phyloP scores from a whole-genome alignment of 2,329 filamentous ascomycete species.

The Cadophora gregata region DNA sequence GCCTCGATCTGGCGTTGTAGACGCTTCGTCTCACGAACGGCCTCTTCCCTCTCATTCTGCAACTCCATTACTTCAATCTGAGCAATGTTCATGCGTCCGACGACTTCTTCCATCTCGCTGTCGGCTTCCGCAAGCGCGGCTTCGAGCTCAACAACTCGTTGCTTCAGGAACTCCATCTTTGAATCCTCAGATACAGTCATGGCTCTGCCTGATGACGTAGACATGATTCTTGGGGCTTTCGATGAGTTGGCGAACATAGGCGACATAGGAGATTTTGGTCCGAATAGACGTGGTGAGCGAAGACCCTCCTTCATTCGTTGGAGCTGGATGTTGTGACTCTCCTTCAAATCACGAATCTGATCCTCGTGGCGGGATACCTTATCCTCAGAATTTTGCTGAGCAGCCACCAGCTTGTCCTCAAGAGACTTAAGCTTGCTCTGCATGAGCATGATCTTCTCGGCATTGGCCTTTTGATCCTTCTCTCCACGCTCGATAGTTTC shows the following conservation, averaged over 20 bases:
- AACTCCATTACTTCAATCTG: conserved; percentile 84
- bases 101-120: conserved; percentile 82
- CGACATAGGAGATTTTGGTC: conserved; percentile 65
- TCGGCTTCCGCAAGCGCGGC: conserved; percentile 78
- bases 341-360: conserved; percentile 76
- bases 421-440: conserved; percentile 80
- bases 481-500: conserved; percentile 86
- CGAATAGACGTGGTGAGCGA: conserved; percentile 56
- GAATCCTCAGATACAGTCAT: conserved; percentile 72
- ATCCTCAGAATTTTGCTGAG: conserved; percentile 87
- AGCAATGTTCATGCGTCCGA: conserved; percentile 79
- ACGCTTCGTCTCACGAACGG: conserved; percentile 71
- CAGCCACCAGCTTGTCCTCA: conserved; percentile 82
- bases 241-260: conserved; percentile 61
- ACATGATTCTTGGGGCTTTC: conserved; percentile 61
- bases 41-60: conserved; percentile 76
- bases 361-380: conserved; percentile 84
- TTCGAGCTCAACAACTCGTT: conserved; percentile 84
- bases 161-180: conserved; percentile 77
- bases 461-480: conserved; percentile 79
- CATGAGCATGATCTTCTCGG: conserved; percentile 80
- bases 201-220: conserved; percentile 57
- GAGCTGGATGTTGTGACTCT: conserved; percentile 78
- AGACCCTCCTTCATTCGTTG: conserved; percentile 68
- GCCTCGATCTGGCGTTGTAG: conserved; percentile 70